Evolutionary conservation across 2,329 filamentous ascomycete species (phyloP).

Genomic region (Cladophialophora bantiana): DNA sequence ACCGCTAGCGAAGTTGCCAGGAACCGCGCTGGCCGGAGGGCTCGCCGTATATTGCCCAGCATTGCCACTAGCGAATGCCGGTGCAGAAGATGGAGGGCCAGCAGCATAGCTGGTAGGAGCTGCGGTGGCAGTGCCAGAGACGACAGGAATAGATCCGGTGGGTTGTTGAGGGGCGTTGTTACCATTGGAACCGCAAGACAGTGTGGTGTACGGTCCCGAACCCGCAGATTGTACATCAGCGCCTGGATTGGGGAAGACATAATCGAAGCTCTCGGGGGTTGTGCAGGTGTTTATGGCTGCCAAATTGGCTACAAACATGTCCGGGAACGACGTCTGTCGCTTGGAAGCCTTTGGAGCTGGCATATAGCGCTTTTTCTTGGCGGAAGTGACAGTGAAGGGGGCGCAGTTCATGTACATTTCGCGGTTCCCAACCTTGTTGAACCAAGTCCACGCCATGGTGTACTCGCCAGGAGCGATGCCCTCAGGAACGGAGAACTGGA

Average conservation of each 20-base stretch:
- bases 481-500: constrained; percentile 74
- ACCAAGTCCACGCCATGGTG: constrained; percentile 90
- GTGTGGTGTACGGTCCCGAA: constrained; percentile 35
- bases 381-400: constrained; percentile 68
- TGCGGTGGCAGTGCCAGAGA: constrained; percentile 10
- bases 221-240: constrained; percentile 55
- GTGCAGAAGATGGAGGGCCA: constrained; percentile 11
- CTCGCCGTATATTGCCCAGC: constrained; percentile 9
- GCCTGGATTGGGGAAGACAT: constrained; percentile 74
- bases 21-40: constrained; percentile 1
- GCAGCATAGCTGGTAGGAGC: not conserved
- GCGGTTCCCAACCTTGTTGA: constrained; percentile 89
- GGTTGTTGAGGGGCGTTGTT: constrained; percentile 34
- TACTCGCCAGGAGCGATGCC: constrained; percentile 77
- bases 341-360: constrained; percentile 38
- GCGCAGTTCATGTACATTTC: constrained; percentile 99
- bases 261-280: constrained; percentile 62
- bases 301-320: constrained; percentile 79
- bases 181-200: constrained; percentile 37
- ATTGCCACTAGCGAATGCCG: constrained; percentile 15
- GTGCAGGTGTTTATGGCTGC: constrained; percentile 58
- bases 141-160: constrained; percentile 19
- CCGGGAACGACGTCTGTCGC: constrained; percentile 63
- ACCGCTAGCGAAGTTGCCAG: constrained; percentile 28
- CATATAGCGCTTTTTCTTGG: constrained; percentile 54